Base-by-base conservation (phyloP, 257 asterid genomes). In the Ocimum tenuiflorum region DNA sequence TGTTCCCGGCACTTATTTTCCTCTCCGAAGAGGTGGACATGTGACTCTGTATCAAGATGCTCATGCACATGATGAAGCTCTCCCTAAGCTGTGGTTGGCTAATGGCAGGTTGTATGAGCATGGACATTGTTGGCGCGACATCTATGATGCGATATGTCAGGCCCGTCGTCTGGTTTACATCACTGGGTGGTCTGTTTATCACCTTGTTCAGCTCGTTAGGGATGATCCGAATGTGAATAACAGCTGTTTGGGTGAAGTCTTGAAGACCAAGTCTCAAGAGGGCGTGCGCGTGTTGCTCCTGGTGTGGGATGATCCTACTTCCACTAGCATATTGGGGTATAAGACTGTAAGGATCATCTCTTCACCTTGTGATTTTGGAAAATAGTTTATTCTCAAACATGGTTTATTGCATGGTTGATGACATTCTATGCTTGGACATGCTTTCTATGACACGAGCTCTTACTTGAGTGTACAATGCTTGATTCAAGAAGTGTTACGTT, bases 251-350 rank as follows among this genome's bases (percentile, higher is more conserved):
- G 97, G 96, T 46, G 85, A 86, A 36, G 72, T 91, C 71, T 83
- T 91, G 78, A 88, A 91, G 73, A 62, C 23, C 8, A 91, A 88
- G 74, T 91, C 97, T 27, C 92, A 81, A 72, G 97, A 91, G 79
- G 97, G 96, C 23, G 96, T 91, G 56, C 79, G 97, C 49, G 92
- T 91, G 58, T 59, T 91, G 77, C 86, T 91, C 15, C 82, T 91
- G 6, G 80, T 88, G 29, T 91, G 97, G 97, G 96, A 88, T 73
- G 97, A 91, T 80, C 97, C 96, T 52, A 86, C 96, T 49, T 88
- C 96, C 12, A 80, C 77, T 47, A 88, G 92, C 79, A 77, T 88
- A 49, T 75, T 88, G 80, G 92, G 95, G 8, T 84, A 75, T 45
- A 88, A 73, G 81, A 81, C 86, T 53, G 97, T 91, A 86, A 85